Evolutionary conservation across 2,329 filamentous ascomycete genomes (phyloP).

Genomic region (Sclerotinia glacialis): DNA sequence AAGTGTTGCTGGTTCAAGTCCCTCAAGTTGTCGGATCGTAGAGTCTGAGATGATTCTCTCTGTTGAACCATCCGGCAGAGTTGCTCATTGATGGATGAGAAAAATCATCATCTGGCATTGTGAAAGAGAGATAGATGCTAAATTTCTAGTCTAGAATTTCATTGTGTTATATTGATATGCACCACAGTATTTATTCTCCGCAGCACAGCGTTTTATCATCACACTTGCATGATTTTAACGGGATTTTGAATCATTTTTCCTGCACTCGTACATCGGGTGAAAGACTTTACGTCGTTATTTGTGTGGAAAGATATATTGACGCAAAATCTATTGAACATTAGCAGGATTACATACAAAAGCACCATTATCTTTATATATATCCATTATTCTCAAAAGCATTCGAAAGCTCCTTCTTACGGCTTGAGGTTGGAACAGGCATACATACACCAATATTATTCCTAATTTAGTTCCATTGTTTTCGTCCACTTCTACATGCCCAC

Average conservation of each 20-base stretch:
- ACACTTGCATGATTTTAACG: neutral
- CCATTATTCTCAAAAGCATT: neutral
- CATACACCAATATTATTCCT: neutral
- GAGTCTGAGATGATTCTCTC: neutral
- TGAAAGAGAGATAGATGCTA: too few relatives aligned
- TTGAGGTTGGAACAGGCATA: neutral
- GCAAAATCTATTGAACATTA: too few relatives aligned
- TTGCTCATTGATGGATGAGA: neutral
- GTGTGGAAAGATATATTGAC: too few relatives aligned
- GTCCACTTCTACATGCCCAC: neutral
- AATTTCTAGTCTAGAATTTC: neutral
- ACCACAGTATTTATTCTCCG: neutral
- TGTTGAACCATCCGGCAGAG: too few relatives aligned
- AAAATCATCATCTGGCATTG: neutral
- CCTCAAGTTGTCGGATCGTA: neutral
- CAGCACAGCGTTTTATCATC: neutral
- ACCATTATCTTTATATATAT: neutral
- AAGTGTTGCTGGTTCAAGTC: neutral
- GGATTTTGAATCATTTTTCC: neutral
- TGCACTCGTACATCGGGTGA: neutral
- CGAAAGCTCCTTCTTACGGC: neutral
- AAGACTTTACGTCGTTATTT: too few relatives aligned
- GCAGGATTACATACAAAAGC: too few relatives aligned
- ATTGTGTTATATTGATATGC: neutral
- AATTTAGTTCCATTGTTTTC: too few relatives aligned